Conservation (phyloP, 2,329 filamentous ascomycete species). For the Purpureocillium takamizusanense region DNA sequence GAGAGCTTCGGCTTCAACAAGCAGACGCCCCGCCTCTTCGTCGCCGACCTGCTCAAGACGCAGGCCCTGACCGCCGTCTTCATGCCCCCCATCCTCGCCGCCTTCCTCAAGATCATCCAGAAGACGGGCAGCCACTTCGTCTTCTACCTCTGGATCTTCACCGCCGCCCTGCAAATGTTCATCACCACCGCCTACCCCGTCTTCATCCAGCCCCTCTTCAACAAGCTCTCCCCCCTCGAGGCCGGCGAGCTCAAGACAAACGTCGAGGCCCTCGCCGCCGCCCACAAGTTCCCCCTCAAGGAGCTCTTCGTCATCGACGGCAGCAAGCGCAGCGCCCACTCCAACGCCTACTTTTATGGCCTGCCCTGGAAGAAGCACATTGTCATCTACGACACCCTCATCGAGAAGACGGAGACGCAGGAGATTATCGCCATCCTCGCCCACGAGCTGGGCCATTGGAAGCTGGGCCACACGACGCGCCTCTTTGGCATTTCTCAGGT, state of each 20-base stretch:
- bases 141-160: slow-evolving; percentile 95
- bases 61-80: slow-evolving; percentile 74
- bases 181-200: slow-evolving; percentile 96
- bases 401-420: slow-evolving; percentile 86
- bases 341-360: slow-evolving; percentile 92
- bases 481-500: slow-evolving; percentile 81
- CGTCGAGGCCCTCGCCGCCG: slow-evolving; percentile 75
- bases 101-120: slow-evolving; percentile 88
- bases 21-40: slow-evolving; percentile 80
- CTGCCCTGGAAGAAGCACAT: slow-evolving; percentile 99
- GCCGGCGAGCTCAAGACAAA: slow-evolving; percentile 79
- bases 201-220: slow-evolving; percentile 89
- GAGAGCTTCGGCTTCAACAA: slow-evolving; percentile 99
- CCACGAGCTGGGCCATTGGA: slow-evolving; percentile 97
- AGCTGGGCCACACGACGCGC: slow-evolving; percentile 86
- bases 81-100: slow-evolving; percentile 80
- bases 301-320: slow-evolving; percentile 94
- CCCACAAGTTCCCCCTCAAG: slow-evolving; percentile 82
- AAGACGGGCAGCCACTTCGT: slow-evolving; percentile 92
- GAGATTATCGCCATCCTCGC: slow-evolving; percentile 93
- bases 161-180: slow-evolving; percentile 80
- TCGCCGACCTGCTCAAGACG: slow-evolving; percentile 86
- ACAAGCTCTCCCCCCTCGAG: slow-evolving; percentile 90
- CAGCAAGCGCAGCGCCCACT: slow-evolving; percentile 78
- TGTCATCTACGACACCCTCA: slow-evolving; percentile 95